A percentile compares a stretch with the other conserved stretches of the same genome.
Conservation (phyloP, 148 eudicot genomes). For the Mesembryanthemum crystallinum region DNA sequence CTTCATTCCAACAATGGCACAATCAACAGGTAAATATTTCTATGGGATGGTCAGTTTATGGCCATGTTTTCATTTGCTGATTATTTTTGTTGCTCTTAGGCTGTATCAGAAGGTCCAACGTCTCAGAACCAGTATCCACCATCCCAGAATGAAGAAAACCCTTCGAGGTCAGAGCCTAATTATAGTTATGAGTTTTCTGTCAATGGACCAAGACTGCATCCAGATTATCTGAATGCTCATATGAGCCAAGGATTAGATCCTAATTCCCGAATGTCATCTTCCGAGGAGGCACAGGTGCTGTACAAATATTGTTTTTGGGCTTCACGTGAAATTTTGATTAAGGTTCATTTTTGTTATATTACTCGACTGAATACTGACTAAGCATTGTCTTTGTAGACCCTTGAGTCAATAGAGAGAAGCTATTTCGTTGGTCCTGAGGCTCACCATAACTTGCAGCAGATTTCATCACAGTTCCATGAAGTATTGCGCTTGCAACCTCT, state of each 20-base stretch:
- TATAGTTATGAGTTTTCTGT: slow-evolving; percentile 53
- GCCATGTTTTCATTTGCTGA: slow-evolving; percentile 14
- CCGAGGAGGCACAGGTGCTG: slow-evolving; percentile 51
- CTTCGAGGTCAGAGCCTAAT: slow-evolving; percentile 43
- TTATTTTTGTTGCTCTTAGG: slow-evolving; percentile 34
- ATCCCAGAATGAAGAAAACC: slow-evolving; percentile 48
- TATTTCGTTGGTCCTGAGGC: slow-evolving; percentile 39
- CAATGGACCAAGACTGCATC: slow-evolving; percentile 48
- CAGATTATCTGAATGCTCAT: slow-evolving; percentile 48
- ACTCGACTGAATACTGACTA: background rate
- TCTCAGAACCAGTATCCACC: slow-evolving; percentile 42
- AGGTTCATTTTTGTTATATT: background rate
- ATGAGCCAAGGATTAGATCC: slow-evolving; percentile 40
- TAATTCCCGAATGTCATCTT: slow-evolving; percentile 39
- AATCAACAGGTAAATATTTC: slow-evolving; percentile 54
- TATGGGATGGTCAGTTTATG: background rate
- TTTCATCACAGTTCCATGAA: slow-evolving; percentile 77
- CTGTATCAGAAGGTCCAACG: slow-evolving; percentile 50
- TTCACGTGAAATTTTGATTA: background rate
- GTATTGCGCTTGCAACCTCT: slow-evolving; percentile 52
- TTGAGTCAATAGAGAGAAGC: slow-evolving; percentile 45
- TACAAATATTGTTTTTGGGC: background rate
- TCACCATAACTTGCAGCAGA: slow-evolving; percentile 65
- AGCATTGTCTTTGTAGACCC: slow-evolving; percentile 32
- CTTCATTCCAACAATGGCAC: slow-evolving; percentile 67